A percentile compares a stretch with the other conserved stretches of the same genome.
Evolutionary conservation across 2,329 filamentous ascomycete genomes (phyloP).

Genomic region (Decorospora gaudefroyi): DNA sequence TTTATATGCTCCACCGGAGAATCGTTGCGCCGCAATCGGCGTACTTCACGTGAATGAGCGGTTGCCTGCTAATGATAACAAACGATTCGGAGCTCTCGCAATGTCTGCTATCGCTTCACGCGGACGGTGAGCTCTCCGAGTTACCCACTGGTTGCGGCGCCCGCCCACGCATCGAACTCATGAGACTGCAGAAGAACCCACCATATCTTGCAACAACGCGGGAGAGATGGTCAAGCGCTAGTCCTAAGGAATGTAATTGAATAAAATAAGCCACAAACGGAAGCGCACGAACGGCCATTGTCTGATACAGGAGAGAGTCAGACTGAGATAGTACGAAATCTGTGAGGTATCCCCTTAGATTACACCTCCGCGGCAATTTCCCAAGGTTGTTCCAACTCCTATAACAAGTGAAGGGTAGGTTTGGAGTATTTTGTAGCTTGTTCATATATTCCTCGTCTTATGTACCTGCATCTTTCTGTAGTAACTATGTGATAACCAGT

Average conservation of each 20-base stretch:
- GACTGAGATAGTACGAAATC: too few species aligned
- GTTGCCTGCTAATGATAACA: slow-evolving; percentile 4
- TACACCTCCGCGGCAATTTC: too few species aligned
- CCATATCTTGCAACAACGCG: background rate
- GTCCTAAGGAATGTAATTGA: too few species aligned
- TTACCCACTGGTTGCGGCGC: background rate
- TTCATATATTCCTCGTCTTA: too few species aligned
- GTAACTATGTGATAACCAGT: too few species aligned
- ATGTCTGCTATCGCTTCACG: background rate
- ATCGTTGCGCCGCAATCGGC: slow-evolving; percentile 1
- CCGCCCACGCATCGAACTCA: background rate
- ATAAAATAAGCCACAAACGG: background rate
- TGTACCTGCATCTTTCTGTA: too few species aligned
- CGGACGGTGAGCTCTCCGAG: background rate
- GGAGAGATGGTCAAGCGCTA: too few species aligned
- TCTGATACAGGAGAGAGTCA: too few species aligned
- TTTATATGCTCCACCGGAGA: background rate
- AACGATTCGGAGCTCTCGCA: background rate
- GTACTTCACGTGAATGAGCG: background rate
- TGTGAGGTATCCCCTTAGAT: too few species aligned
- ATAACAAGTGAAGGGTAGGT: too few species aligned
- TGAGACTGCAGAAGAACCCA: background rate
- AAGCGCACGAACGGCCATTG: background rate
- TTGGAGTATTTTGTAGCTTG: too few species aligned
- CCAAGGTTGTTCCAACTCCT: too few species aligned